Percentiles rank a stretch among this genome's conserved stretches.
Evolutionary conservation across 73 alveolate species (phyloP).

Genomic region (Symbiodinium pilosum): DNA sequence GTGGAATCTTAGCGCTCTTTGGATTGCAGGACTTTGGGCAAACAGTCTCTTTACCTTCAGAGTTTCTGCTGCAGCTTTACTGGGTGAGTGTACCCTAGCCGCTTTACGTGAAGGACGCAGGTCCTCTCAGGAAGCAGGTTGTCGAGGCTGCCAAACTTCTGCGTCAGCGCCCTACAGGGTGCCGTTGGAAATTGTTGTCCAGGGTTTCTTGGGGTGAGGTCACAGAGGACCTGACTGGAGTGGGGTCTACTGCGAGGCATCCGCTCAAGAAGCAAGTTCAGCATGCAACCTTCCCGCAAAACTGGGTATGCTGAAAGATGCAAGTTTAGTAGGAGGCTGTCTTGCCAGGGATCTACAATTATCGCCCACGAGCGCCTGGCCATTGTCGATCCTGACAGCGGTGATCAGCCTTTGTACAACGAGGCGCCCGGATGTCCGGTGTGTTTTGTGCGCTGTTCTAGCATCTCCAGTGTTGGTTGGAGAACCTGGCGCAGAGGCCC

Average conservation of each 20-base stretch:
- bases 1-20: slow-evolving; percentile 70
- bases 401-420: slow-evolving; percentile 89
- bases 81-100: background rate
- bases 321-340: background rate
- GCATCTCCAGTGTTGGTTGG: too few relatives aligned
- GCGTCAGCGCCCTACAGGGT: background rate
- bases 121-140: slow-evolving; percentile 65
- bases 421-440: too few relatives aligned
- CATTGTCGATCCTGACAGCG: slow-evolving; percentile 91
- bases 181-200: too few relatives aligned
- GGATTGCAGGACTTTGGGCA: slow-evolving; percentile 26
- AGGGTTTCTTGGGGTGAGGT: background rate
- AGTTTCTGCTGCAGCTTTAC: background rate
- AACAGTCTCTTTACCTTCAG: background rate
- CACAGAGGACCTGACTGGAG: slow-evolving; percentile 94
- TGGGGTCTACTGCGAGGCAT: slow-evolving; percentile 91
- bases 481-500: slow-evolving; percentile 1
- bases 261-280: background rate
- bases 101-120: slow-evolving; percentile 49
- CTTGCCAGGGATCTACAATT: slow-evolving; percentile 67
- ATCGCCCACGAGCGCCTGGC: slow-evolving; percentile 91
- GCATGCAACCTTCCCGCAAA: too few relatives aligned
- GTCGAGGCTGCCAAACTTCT: slow-evolving; percentile 76
- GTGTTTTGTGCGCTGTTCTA: too few relatives aligned
- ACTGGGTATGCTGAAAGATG: background rate